Conservation (phyloP, 805 yeast species). For the Teunomyces stri region DNA sequence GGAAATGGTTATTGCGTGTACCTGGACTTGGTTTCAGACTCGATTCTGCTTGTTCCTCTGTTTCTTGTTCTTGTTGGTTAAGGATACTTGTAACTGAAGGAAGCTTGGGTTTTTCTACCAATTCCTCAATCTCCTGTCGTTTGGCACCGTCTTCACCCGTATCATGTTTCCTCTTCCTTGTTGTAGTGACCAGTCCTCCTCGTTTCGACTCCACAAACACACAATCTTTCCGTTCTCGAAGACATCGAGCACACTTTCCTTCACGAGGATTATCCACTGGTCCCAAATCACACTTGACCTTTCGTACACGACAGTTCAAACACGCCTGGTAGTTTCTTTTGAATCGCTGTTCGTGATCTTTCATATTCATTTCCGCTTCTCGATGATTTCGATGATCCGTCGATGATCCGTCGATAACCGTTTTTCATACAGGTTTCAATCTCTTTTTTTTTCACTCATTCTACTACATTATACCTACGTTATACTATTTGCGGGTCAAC, state of each 20-base stretch:
- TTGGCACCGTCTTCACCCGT: background rate
- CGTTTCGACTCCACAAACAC: conserved; percentile 49
- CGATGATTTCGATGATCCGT: conserved; percentile 1
- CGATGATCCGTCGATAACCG: conserved; percentile 3
- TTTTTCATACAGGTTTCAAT: background rate
- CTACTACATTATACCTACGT: no score
- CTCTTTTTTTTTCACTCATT: no score
- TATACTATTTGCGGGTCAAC: conserved; percentile 27
- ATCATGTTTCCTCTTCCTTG: conserved; percentile 47
- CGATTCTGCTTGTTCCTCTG: background rate
- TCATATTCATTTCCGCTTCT: background rate
- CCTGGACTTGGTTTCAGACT: background rate
- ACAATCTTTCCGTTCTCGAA: conserved; percentile 79
- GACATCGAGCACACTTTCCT: conserved; percentile 85
- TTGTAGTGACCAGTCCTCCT: conserved; percentile 20
- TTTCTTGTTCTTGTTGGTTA: conserved; percentile 1
- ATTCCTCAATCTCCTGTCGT: background rate
- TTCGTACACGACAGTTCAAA: conserved; percentile 76
- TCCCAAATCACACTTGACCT: conserved; percentile 85
- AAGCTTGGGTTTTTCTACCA: background rate
- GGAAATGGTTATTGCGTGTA: conserved; percentile 26
- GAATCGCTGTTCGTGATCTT: conserved; percentile 25
- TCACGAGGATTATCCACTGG: conserved; percentile 65
- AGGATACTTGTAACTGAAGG: conserved; percentile 16
- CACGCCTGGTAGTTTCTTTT: conserved; percentile 80